Conservation (phyloP, 1,284 basidiomycete genomes). For the Pseudozyma sp. region DNA sequence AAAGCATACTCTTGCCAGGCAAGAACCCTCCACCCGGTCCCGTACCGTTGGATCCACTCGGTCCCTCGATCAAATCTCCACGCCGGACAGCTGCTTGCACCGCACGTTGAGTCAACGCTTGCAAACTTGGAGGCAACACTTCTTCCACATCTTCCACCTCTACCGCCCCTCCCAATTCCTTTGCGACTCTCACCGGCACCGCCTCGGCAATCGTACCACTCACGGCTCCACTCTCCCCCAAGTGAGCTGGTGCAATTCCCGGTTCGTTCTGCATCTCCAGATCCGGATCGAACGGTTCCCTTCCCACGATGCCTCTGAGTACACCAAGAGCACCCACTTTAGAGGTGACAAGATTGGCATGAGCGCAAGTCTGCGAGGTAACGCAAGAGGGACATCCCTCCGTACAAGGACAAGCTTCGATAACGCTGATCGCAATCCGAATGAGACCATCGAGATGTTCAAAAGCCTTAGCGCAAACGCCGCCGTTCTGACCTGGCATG, state of each 20-base stretch:
- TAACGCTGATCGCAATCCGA: conserved; percentile 75
- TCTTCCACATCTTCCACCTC: conserved; percentile 52
- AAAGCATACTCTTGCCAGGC: conserved; percentile 45
- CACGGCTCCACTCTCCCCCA: conserved; percentile 35
- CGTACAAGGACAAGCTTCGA: conserved; percentile 78
- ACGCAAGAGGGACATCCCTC: conserved; percentile 81
- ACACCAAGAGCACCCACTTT: conserved; percentile 66
- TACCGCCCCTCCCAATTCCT: conserved; percentile 34
- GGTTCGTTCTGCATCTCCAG: conserved; percentile 56
- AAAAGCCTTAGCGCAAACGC: conserved; percentile 82
- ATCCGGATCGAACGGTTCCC: conserved; percentile 59
- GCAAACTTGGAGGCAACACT: conserved; percentile 41
- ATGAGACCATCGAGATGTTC: conserved; percentile 80
- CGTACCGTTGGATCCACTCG: conserved; percentile 26
- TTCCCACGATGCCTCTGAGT: conserved; percentile 61
- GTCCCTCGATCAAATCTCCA: conserved; percentile 13
- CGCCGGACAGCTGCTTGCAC: conserved; percentile 24
- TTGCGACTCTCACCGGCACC: conserved; percentile 38
- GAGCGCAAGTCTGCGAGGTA: conserved; percentile 65
- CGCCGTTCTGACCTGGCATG: conserved; percentile 77
- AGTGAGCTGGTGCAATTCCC: conserved; percentile 36
- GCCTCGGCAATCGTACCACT: conserved; percentile 49
- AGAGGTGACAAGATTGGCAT: conserved; percentile 61
- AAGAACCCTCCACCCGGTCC: conserved; percentile 42
- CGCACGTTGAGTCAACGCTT: conserved; percentile 30